These are phyloP conservation scores for Gracilariopsis chorda DNA, from an alignment of 23 red algal genomes.

Conservation along the genomic window DNA sequence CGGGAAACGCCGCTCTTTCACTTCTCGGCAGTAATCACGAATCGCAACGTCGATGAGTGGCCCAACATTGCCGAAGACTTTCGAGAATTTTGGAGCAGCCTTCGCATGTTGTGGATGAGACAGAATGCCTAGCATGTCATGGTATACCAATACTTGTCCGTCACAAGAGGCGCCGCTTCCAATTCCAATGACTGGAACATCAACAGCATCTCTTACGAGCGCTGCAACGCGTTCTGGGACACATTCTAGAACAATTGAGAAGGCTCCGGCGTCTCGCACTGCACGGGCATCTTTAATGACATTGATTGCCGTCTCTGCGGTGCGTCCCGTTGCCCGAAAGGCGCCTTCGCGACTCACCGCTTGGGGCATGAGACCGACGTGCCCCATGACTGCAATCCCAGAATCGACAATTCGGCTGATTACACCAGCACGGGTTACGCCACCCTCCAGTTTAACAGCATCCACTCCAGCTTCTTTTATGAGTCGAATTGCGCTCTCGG, in stretches of 20 bases:
- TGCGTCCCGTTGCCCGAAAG: constrained; percentile 77
- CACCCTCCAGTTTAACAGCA: constrained; percentile 96
- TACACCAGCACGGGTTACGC: constrained; percentile 15
- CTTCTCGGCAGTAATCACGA: constrained; percentile 64
- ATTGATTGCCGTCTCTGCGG: constrained; percentile 51
- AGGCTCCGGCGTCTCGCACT: constrained; percentile 90
- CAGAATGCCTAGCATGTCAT: constrained; percentile 95
- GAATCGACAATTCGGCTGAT: constrained; percentile 75
- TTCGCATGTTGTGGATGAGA: constrained; percentile 95
- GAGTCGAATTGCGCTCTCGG: constrained; percentile 63
- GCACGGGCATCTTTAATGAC: constrained; percentile 77
- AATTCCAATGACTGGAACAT: constrained; percentile 95
- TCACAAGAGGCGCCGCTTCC: constrained; percentile 74
- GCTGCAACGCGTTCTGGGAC: constrained; percentile 72
- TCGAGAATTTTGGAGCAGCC: constrained; percentile 94
- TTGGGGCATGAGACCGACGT: constrained; percentile 86
- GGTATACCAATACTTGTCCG: constrained; percentile 99
- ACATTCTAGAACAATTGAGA: constrained; percentile 94
- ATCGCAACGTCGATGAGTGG: constrained; percentile 69
- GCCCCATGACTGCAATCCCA: constrained; percentile 97
- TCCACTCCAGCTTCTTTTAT: constrained; percentile 72
- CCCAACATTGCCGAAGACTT: constrained; percentile 76
- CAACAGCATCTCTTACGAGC: constrained; percentile 61
- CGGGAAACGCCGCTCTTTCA: constrained; percentile 69
- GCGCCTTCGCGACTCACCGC: constrained; percentile 74